These are phyloP conservation scores for Amylostereum areolatum DNA, from an alignment of 1,284 basidiomycete species.

Conservation along the genomic window DNA sequence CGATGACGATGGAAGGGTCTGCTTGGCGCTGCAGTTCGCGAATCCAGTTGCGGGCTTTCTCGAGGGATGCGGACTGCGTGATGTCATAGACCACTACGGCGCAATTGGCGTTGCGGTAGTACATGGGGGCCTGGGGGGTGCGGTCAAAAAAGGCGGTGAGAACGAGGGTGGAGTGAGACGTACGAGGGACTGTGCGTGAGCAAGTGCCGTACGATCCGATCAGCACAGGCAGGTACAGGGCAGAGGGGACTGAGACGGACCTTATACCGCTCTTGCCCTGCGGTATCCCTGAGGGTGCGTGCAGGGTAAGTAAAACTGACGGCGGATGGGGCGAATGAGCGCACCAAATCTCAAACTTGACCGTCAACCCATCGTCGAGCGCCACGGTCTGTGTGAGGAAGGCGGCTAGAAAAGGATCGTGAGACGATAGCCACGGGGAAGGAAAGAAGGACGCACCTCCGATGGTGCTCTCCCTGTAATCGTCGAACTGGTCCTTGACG, in stretches of 20 bases:
- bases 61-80: slow-evolving; percentile 81
- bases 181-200: slow-evolving; percentile 51
- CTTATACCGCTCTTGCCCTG: slow-evolving; percentile 91
- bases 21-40: slow-evolving; percentile 95
- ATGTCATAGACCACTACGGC: slow-evolving; percentile 87
- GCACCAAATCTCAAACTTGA: slow-evolving; percentile 98
- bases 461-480: slow-evolving; percentile 91
- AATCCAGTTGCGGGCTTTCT: slow-evolving; percentile 97
- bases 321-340: slow-evolving; percentile 18
- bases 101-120: slow-evolving; percentile 86
- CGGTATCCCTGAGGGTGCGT: slow-evolving; percentile 66
- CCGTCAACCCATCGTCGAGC: slow-evolving; percentile 82
- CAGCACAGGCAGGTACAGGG: slow-evolving; percentile 1
- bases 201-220: neutral
- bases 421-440: slow-evolving; percentile 1
- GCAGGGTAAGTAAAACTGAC: neutral
- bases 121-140: slow-evolving; percentile 75
- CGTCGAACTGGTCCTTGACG: slow-evolving; percentile 96
- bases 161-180: slow-evolving; percentile 18
- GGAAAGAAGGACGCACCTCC: slow-evolving; percentile 46
- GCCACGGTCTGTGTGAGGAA: slow-evolving; percentile 95
- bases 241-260: slow-evolving; percentile 32
- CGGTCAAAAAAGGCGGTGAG: slow-evolving; percentile 1
- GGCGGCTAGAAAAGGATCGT: slow-evolving; percentile 53
- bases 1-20: slow-evolving; percentile 93